These are phyloP conservation scores for Knufia petricola DNA, from an alignment of 2,329 filamentous ascomycete genomes.

Conservation along the genomic window DNA sequence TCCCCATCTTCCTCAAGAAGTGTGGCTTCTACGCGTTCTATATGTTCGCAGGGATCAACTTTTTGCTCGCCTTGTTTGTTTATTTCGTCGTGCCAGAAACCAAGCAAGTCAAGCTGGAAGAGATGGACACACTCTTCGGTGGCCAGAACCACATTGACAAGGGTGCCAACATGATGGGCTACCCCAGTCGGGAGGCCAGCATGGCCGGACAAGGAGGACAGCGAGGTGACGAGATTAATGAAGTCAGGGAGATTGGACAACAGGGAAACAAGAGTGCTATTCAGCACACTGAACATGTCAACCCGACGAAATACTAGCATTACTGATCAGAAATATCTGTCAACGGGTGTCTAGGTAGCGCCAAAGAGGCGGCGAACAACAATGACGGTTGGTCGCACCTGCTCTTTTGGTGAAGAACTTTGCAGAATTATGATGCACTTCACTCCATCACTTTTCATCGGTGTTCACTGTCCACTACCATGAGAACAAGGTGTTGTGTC, in stretches of 20 bases:
- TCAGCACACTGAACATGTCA: neutral
- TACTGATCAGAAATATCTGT: too few species aligned
- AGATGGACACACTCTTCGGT: conserved; percentile 26
- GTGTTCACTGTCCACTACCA: neutral
- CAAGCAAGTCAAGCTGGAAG: conserved; percentile 27
- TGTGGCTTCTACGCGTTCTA: conserved; percentile 47
- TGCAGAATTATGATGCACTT: too few species aligned
- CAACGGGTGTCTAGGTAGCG: too few species aligned
- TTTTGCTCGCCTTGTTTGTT: conserved; percentile 27
- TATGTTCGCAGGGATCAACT: conserved; percentile 45
- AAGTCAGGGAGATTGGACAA: neutral
- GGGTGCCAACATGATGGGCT: conserved; percentile 8
- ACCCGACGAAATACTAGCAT: neutral
- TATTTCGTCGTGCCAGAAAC: conserved; percentile 28
- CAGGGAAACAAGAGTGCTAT: neutral
- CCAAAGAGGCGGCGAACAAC: too few species aligned
- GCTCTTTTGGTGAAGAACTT: too few species aligned
- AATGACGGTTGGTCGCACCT: too few species aligned
- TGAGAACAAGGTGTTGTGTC: too few species aligned
- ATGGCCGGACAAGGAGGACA: neutral
- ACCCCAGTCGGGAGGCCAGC: neutral
- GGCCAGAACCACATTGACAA: conserved; percentile 27
- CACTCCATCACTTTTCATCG: too few species aligned
- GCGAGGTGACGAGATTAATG: neutral
- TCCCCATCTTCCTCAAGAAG: conserved; percentile 56